These are phyloP conservation scores for Tremella mesenterica DNA, from an alignment of 768 basidiomycete genomes.

Conservation along the genomic window DNA sequence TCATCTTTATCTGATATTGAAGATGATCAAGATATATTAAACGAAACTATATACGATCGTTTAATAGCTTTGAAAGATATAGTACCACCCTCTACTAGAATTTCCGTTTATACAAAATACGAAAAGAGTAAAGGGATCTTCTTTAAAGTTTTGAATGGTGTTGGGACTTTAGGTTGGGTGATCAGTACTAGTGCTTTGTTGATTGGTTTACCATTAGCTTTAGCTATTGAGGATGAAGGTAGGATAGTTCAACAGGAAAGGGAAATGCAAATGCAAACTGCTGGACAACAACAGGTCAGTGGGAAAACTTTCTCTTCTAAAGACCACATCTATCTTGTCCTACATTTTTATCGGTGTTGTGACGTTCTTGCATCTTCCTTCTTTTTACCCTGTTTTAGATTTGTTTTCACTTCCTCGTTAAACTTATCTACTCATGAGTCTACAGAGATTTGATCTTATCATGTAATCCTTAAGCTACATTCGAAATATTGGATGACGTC, in stretches of 20 bases:
- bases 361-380: too few species aligned
- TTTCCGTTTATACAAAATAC: conserved; percentile 53
- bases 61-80: conserved; percentile 89
- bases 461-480: too few species aligned
- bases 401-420: too few species aligned
- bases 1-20: conserved; percentile 54
- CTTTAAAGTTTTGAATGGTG: conserved; percentile 60
- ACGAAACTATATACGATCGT: conserved; percentile 82
- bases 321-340: too few species aligned
- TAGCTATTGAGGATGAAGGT: conserved; percentile 91
- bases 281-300: conserved; percentile 79
- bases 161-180: conserved; percentile 88
- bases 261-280: conserved; percentile 85
- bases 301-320: too few species aligned
- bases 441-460: too few species aligned
- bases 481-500: too few species aligned
- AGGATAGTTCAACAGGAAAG: conserved; percentile 89
- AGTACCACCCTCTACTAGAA: conserved; percentile 80
- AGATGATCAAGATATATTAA: conserved; percentile 47
- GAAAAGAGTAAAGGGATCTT: conserved; percentile 57
- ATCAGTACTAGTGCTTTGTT: conserved; percentile 87
- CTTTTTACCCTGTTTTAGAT: too few species aligned
- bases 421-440: too few species aligned
- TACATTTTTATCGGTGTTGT: too few species aligned
- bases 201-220: conserved; percentile 83